Percentiles rank a stretch among this genome's conserved stretches.
Evolutionary conservation across 306 rosid genomes (phyloP).

Genomic region (Mimosa pudica): DNA sequence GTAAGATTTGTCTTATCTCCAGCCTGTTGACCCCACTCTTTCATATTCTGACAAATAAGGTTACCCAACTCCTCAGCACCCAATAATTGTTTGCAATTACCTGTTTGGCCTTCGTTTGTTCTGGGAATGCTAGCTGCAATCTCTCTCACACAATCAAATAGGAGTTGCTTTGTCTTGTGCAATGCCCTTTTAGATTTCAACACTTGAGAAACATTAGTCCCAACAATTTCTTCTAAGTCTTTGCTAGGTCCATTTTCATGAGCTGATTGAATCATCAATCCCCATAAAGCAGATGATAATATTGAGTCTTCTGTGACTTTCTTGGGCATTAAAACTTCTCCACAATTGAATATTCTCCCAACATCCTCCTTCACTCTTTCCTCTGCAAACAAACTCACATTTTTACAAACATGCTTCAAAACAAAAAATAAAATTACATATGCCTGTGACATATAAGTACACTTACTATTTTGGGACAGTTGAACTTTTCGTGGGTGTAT

Average conservation of each 20-base stretch:
- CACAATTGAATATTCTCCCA: slow-evolving; percentile 29
- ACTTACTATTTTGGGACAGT: slow-evolving; percentile 21
- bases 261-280: slow-evolving; percentile 46
- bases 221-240: slow-evolving; percentile 42
- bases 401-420: not conserved
- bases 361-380: slow-evolving; percentile 36
- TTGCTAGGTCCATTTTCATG: slow-evolving; percentile 34
- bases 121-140: slow-evolving; percentile 39
- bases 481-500: slow-evolving; percentile 27
- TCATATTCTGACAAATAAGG: slow-evolving; percentile 48
- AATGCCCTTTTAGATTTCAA: slow-evolving; percentile 52
- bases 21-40: slow-evolving; percentile 41
- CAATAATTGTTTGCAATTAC: slow-evolving; percentile 25
- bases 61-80: slow-evolving; percentile 56
- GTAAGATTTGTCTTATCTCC: slow-evolving; percentile 39
- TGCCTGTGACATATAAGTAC: not conserved
- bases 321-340: slow-evolving; percentile 38
- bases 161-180: slow-evolving; percentile 59
- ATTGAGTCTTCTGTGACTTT: slow-evolving; percentile 56
- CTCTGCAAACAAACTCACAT: slow-evolving; percentile 28
- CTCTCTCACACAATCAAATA: slow-evolving; percentile 75
- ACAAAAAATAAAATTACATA: not conserved
- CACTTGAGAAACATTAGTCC: slow-evolving; percentile 44
- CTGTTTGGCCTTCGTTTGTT: slow-evolving; percentile 23
- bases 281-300: slow-evolving; percentile 61